A percentile compares a stretch with the other conserved stretches of the same genome.
Conservation (phyloP, 2,329 filamentous ascomycete species). For the Phoma sp. region DNA sequence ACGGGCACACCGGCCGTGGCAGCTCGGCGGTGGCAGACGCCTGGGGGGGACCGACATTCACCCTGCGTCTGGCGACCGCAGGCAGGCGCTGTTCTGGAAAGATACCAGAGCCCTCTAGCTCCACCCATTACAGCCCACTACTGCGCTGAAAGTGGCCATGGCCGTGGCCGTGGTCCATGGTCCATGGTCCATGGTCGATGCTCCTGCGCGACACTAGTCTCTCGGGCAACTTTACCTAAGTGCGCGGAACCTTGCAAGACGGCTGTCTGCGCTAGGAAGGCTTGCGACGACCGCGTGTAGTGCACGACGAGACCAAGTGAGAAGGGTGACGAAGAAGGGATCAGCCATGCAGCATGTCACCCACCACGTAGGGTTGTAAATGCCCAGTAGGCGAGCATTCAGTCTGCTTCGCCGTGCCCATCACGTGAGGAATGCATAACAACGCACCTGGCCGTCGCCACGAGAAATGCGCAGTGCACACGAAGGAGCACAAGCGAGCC, state of each 20-base stretch:
- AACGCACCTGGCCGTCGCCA: no score
- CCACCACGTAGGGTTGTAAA: no score
- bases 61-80: conserved; percentile 25
- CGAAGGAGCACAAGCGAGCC: conserved; percentile 3
- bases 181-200: conserved; percentile 19
- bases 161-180: no score
- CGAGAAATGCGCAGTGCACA: background rate
- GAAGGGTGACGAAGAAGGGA: no score
- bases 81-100: conserved; percentile 32
- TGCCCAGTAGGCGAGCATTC: no score
- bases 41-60: no score
- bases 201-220: conserved; percentile 21
- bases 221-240: conserved; percentile 32
- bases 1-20: no score
- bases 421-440: no score
- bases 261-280: conserved; percentile 21
- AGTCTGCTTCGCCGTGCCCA: background rate
- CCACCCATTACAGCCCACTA: conserved; percentile 25
- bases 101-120: conserved; percentile 27
- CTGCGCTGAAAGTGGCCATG: background rate
- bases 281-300: conserved; percentile 20
- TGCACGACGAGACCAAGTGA: background rate
- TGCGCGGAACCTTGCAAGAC: conserved; percentile 10
- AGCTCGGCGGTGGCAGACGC: background rate
- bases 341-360: background rate